Evolutionary conservation across 2,329 filamentous ascomycete species (phyloP).

Genomic region (Oidium heveae): DNA sequence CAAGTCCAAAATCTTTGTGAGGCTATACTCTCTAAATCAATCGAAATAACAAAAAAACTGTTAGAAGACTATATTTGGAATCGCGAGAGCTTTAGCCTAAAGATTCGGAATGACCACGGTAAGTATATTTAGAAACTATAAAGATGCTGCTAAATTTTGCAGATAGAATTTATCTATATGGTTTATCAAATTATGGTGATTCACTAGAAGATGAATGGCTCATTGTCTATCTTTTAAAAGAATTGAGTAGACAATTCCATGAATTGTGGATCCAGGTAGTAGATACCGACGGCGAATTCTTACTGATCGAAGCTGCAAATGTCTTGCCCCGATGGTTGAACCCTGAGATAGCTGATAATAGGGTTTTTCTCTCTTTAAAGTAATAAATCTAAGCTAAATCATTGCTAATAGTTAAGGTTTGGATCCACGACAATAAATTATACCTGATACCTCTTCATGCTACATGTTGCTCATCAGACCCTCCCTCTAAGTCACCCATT

Average conservation of each 20-base stretch:
- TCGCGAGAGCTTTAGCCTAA: constrained; percentile 46
- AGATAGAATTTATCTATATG: constrained; percentile 40
- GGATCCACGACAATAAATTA: constrained; percentile 60
- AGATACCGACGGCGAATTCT: constrained; percentile 84
- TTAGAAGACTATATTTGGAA: constrained; percentile 92
- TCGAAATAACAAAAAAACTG: constrained; percentile 33
- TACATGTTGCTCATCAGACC: constrained; percentile 13
- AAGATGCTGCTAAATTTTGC: constrained; percentile 1
- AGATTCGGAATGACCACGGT: constrained; percentile 32
- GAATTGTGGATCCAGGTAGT: constrained; percentile 60
- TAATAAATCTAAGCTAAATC: background rate
- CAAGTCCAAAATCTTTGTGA: constrained; percentile 41
- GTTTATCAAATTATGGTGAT: constrained; percentile 70
- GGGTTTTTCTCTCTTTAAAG: constrained; percentile 19
- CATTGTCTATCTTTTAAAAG: constrained; percentile 66
- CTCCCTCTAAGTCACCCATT: constrained; percentile 15
- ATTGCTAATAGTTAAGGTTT: constrained; percentile 27
- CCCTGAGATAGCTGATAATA: constrained; percentile 66
- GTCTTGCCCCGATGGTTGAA: constrained; percentile 73
- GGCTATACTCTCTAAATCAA: constrained; percentile 41
- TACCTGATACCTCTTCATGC: constrained; percentile 39
- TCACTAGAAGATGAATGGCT: constrained; percentile 96
- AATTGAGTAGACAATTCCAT: constrained; percentile 48
- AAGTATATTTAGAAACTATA: constrained; percentile 6
- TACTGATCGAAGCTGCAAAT: constrained; percentile 81